phyloP scores from a whole-genome alignment of 2,329 filamentous ascomycete species.

The Exophiala calicioides region DNA sequence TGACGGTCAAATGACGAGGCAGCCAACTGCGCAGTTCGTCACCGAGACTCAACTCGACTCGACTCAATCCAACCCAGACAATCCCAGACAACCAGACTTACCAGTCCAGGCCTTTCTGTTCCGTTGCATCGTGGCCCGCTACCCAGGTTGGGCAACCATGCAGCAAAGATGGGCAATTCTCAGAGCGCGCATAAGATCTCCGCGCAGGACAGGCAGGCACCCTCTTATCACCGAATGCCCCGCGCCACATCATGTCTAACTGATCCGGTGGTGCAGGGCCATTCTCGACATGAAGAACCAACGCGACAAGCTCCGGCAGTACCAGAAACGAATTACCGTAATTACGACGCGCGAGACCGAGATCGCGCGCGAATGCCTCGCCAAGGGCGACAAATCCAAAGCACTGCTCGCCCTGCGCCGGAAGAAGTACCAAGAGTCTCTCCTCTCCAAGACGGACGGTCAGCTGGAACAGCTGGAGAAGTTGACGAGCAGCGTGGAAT shows the following conservation, averaged over 20 bases:
- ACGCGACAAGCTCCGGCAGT: conserved; percentile 94
- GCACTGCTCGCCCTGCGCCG: conserved; percentile 85
- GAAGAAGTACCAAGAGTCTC: conserved; percentile 94
- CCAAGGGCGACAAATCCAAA: conserved; percentile 73
- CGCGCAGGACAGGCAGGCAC: conserved; percentile 78
- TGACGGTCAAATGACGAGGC: too few species aligned
- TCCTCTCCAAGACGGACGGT: conserved; percentile 84
- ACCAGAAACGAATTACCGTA: conserved; percentile 84
- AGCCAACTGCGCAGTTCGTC: neutral
- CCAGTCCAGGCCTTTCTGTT: neutral
- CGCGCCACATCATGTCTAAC: neutral
- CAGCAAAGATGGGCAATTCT: conserved; percentile 61
- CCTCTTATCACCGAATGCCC: neutral
- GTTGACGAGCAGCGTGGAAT: conserved; percentile 86
- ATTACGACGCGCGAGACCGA: conserved; percentile 86
- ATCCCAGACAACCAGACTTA: neutral
- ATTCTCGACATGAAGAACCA: conserved; percentile 98
- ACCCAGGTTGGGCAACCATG: conserved; percentile 15
- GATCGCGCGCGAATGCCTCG: conserved; percentile 80
- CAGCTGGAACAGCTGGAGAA: conserved; percentile 94
- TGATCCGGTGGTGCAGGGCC: conserved; percentile 60
- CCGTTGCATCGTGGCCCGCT: too few species aligned
- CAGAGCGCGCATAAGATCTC: conserved; percentile 66
- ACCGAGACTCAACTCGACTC: neutral
- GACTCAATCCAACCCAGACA: too few species aligned